Evolutionary conservation across 768 basidiomycete species (phyloP), one percentile per base, ranked within the genome.

Genomic region (Vararia minispora): DNA sequence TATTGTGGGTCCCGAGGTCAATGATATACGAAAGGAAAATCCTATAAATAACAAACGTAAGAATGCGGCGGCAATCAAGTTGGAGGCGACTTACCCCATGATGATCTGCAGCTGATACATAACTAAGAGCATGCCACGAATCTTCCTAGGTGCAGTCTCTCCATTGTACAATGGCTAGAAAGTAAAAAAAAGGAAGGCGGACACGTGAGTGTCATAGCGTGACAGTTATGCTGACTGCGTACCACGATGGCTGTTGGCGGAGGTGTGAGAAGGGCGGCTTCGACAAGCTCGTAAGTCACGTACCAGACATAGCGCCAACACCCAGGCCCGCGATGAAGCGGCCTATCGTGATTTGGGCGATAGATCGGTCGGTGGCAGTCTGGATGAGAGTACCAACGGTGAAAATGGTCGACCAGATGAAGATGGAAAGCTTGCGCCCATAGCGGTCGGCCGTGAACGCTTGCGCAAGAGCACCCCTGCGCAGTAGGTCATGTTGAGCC

Each of bases 91-190:
- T 27, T 49, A 78, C 80, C 79, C 79, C 10, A 69, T 60, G 49
- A 83, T 81, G 44, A 86, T 82, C 53, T 83, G 80, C 10, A 85
- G 61, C 52, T 86, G 83, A 50, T 86, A 86, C 13, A 87, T 59
- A 2, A 81, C 80, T 21, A 88, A 60, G 8, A 66, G 73, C 14
- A 78, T 71, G 6, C 83, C 85, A 52, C 84, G 72, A 40, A 86
- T 65, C 1, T 72, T 67, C 51, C 83, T 83, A 0, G 84, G 84
- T 0, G 82, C 72, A 0, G 81, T 79, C 58, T 86, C 83, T 27
- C 83, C 82, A 45, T 80, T 83, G 54, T 85, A 86, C 6, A 86
- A 45, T 8, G 56, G 59, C 5, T 53, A 56, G 43, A 50, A 51
- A 30, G 46, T 55, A 48, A 41, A n/a, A n/a, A n/a, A n/a, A n/a